Evolutionary conservation across 148 eudicot species (phyloP).

Genomic region (Arctostaphylos glauca): DNA sequence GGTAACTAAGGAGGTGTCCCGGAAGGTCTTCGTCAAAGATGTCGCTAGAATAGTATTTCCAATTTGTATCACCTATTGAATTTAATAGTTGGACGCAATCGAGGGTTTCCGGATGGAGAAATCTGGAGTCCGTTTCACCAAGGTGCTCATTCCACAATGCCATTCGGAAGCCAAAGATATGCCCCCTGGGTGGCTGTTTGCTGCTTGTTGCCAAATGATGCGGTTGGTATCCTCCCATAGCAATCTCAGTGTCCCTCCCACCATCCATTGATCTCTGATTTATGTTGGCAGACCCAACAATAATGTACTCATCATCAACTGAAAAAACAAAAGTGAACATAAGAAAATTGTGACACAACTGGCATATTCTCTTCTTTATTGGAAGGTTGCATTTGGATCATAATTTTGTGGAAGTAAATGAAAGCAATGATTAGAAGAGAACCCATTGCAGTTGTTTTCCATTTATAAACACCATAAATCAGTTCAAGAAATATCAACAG

Average conservation of each 20-base stretch:
- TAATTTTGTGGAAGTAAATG: neutral
- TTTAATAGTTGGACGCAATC: slow-evolving; percentile 30
- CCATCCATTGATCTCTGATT: slow-evolving; percentile 44
- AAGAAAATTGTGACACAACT: neutral
- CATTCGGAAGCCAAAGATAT: slow-evolving; percentile 32
- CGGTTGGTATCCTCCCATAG: slow-evolving; percentile 46
- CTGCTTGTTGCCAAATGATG: slow-evolving; percentile 23
- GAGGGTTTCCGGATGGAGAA: slow-evolving; percentile 25
- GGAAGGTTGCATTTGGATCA: neutral
- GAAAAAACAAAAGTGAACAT: neutral
- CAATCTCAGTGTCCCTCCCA: slow-evolving; percentile 41
- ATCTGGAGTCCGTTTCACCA: slow-evolving; percentile 20
- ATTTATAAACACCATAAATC: neutral
- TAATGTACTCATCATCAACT: slow-evolving; percentile 46
- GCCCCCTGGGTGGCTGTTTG: slow-evolving; percentile 32
- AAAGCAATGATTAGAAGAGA: neutral
- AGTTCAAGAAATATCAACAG: neutral
- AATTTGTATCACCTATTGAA: slow-evolving; percentile 20
- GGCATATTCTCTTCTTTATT: neutral
- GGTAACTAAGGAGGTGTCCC: slow-evolving; percentile 43
- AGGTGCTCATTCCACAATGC: slow-evolving; percentile 43
- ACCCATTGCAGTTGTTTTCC: neutral
- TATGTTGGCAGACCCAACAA: slow-evolving; percentile 40
- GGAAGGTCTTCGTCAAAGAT: slow-evolving; percentile 29
- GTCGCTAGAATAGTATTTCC: slow-evolving; percentile 31